Conservation (phyloP, 2,329 filamentous ascomycete genomes). For the Colletotrichum kahawae region DNA sequence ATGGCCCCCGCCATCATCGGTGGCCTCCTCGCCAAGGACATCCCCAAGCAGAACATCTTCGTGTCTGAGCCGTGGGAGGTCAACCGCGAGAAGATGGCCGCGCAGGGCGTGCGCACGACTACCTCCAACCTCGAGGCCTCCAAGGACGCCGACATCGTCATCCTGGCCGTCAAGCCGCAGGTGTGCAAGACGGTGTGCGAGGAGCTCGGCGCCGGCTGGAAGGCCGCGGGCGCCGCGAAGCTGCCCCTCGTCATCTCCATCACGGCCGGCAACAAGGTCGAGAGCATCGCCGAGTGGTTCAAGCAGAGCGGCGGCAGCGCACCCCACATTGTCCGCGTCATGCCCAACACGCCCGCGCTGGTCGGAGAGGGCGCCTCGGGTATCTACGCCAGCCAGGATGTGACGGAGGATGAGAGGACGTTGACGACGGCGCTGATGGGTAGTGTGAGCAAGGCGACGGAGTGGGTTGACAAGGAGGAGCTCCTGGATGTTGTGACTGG, state of each 20-base stretch:
- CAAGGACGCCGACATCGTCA: conserved; percentile 47
- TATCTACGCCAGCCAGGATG: conserved; percentile 47
- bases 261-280: conserved; percentile 52
- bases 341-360: conserved; percentile 58
- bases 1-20: conserved; percentile 59
- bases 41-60: conserved; percentile 47
- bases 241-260: conserved; percentile 54
- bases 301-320: conserved; percentile 38
- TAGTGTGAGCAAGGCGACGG: conserved; percentile 51
- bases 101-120: conserved; percentile 50
- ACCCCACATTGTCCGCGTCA: conserved; percentile 54
- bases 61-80: conserved; percentile 59
- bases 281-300: conserved; percentile 48
- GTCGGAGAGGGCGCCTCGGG: conserved; percentile 56
- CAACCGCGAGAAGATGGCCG: conserved; percentile 54
- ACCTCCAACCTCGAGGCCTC: conserved; percentile 51
- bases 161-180: conserved; percentile 58
- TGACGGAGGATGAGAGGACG: conserved; percentile 45
- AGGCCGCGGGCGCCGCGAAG: conserved; percentile 31
- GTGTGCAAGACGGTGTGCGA: conserved; percentile 51
- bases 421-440: conserved; percentile 46
- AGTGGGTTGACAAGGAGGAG: conserved; percentile 56
- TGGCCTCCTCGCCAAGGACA: conserved; percentile 48
- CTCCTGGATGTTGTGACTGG: conserved; percentile 56
- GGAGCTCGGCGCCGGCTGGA: conserved; percentile 42